phyloP scores from a whole-genome alignment of 768 basidiomycete species.

The Trametes maxima region DNA sequence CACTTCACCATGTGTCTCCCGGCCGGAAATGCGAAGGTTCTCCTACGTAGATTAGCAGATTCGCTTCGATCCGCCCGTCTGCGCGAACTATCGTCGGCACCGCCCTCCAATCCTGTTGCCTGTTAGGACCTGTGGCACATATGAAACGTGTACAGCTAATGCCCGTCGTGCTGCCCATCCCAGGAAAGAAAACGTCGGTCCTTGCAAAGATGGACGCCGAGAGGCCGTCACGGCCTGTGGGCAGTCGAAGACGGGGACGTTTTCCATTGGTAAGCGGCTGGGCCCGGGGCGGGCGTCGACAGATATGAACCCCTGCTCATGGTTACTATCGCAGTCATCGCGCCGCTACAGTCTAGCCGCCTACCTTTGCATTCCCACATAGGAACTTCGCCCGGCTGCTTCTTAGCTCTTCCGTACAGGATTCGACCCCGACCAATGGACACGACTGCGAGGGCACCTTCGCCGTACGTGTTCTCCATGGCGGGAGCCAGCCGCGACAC shows the following conservation, averaged over 20 bases:
- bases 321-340: conserved; percentile 16
- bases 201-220: too few species aligned
- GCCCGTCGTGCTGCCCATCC: not conserved
- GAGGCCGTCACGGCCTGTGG: not conserved
- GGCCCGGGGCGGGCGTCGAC: conserved; percentile 2
- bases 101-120: not conserved
- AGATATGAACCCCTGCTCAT: conserved; percentile 8
- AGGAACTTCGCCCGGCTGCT: conserved; percentile 15
- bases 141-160: not conserved
- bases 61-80: not conserved
- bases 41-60: conserved; percentile 8
- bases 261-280: conserved; percentile 1
- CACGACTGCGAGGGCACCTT: conserved; percentile 3
- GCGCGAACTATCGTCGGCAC: conserved; percentile 5
- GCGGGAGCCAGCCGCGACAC: not conserved
- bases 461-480: not conserved
- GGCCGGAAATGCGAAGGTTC: conserved; percentile 2
- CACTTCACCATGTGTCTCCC: not conserved
- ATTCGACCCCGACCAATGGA: conserved; percentile 11
- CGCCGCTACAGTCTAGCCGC: not conserved
- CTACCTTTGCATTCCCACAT: conserved; percentile 13
- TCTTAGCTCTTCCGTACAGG: conserved; percentile 4
- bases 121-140: not conserved
- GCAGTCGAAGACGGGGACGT: not conserved
- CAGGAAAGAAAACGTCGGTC: not conserved